These are phyloP conservation scores for Lepidium didymum DNA, from an alignment of 345 rosid species.

Conservation along the genomic window DNA sequence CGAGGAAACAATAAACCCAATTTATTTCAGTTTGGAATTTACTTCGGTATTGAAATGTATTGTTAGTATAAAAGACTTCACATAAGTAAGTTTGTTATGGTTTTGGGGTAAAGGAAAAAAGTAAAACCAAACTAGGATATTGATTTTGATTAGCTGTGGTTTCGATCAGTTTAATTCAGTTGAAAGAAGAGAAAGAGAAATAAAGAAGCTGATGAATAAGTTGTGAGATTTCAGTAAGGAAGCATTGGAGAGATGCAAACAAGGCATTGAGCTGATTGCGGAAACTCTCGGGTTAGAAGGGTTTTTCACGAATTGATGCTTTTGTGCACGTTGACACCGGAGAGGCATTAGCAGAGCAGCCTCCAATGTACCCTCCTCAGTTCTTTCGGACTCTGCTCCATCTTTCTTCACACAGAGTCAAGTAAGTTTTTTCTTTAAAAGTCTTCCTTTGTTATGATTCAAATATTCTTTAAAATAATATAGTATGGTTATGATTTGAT, in stretches of 20 bases:
- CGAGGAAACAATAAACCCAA: not conserved
- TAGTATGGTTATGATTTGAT: too few species aligned
- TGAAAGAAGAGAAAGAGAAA: not conserved
- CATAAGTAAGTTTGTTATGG: not conserved
- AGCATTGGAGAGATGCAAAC: constrained; percentile 63
- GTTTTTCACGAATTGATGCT: constrained; percentile 90
- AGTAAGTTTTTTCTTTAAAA: constrained; percentile 4
- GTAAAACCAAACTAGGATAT: not conserved
- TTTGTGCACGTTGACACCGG: constrained; percentile 83
- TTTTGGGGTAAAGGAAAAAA: not conserved
- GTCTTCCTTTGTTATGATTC: not conserved
- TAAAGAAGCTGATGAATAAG: not conserved
- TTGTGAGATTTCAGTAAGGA: constrained; percentile 43
- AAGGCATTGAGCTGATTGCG: constrained; percentile 66
- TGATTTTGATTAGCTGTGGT: not conserved
- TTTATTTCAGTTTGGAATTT: not conserved
- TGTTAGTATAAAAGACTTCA: too few species aligned
- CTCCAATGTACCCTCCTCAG: constrained; percentile 67
- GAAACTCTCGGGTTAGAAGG: constrained; percentile 73
- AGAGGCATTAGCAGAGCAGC: constrained; percentile 88
- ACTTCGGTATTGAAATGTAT: too few species aligned
- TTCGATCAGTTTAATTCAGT: not conserved
- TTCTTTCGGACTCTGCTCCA: constrained; percentile 83
- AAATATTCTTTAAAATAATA: too few species aligned
- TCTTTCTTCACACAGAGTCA: constrained; percentile 49